Evolutionary conservation across 179 eudicot species (phyloP).

Genomic region (Spergularia azorica): DNA sequence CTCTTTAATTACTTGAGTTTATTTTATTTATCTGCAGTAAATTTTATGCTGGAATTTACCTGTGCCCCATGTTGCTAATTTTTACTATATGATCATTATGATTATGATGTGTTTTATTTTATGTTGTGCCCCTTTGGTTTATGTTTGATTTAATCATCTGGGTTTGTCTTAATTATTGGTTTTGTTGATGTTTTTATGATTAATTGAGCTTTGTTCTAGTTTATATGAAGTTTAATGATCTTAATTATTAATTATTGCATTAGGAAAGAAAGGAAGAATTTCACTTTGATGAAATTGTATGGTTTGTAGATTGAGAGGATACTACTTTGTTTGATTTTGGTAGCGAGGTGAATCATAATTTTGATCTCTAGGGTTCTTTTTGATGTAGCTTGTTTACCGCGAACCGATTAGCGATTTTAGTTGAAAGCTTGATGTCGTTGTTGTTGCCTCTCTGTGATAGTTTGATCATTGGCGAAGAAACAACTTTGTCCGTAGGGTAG

Average conservation of each 20-base stretch:
- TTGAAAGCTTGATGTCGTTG: neutral
- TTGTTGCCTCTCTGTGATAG: too few species aligned
- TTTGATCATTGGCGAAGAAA: neutral
- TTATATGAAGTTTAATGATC: neutral
- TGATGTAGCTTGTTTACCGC: too few species aligned
- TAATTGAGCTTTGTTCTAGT: neutral
- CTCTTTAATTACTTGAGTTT: too few species aligned
- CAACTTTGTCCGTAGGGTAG: neutral
- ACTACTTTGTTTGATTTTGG: too few species aligned
- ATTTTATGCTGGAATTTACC: too few species aligned
- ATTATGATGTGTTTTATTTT: neutral
- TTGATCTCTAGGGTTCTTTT: too few species aligned
- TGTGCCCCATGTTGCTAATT: neutral
- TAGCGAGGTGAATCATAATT: too few species aligned
- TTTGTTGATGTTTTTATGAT: neutral
- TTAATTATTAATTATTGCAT: neutral
- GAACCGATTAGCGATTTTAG: too few species aligned
- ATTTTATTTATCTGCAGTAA: too few species aligned
- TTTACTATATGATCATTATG: neutral
- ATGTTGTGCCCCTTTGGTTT: neutral
- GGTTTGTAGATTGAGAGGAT: too few species aligned
- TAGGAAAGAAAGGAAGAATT: too few species aligned
- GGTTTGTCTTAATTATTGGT: neutral
- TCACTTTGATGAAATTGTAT: too few species aligned
- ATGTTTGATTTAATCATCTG: constrained; percentile 7